These are phyloP conservation scores for Maudiozyma pseudohumilis DNA, from an alignment of 805 yeast species.

Conservation along the genomic window DNA sequence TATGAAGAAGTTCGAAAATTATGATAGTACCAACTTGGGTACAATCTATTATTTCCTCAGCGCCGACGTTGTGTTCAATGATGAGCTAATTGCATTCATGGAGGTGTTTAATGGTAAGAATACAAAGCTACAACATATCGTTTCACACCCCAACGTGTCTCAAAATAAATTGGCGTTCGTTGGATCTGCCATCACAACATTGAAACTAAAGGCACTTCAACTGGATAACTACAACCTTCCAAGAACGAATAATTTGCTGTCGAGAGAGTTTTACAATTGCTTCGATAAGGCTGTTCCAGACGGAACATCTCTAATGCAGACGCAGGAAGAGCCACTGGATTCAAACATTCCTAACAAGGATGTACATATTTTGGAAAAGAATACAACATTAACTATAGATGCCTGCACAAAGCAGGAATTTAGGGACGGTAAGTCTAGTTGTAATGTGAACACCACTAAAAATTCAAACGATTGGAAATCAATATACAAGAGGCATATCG, in stretches of 20 bases:
- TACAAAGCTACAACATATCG: conserved; percentile 42
- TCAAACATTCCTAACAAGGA: conserved; percentile 10
- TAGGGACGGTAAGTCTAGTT: conserved; percentile 6
- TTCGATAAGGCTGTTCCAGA: conserved; percentile 25
- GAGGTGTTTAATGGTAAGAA: conserved; percentile 35
- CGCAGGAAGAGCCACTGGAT: conserved; percentile 13
- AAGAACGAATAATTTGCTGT: conserved; percentile 20
- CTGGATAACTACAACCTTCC: conserved; percentile 34
- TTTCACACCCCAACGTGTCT: conserved; percentile 62
- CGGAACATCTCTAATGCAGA: conserved; percentile 17
- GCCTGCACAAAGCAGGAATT: conserved; percentile 13
- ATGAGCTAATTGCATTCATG: conserved; percentile 41
- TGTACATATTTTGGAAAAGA: conserved; percentile 20
- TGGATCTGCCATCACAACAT: conserved; percentile 41
- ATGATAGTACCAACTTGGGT: conserved; percentile 26
- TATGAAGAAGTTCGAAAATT: conserved; percentile 22
- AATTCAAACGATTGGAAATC: conserved; percentile 14
- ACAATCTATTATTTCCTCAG: conserved; percentile 74
- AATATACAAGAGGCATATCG: conserved; percentile 20
- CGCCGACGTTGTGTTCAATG: conserved; percentile 39
- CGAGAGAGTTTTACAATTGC: conserved; percentile 25
- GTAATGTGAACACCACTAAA: background rate
- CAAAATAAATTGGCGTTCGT: conserved; percentile 52
- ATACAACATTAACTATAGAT: conserved; percentile 12
- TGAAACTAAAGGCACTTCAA: conserved; percentile 50